Evolutionary conservation across 2,329 filamentous ascomycete genomes (phyloP).

Genomic region (Xylariaceae sp.): DNA sequence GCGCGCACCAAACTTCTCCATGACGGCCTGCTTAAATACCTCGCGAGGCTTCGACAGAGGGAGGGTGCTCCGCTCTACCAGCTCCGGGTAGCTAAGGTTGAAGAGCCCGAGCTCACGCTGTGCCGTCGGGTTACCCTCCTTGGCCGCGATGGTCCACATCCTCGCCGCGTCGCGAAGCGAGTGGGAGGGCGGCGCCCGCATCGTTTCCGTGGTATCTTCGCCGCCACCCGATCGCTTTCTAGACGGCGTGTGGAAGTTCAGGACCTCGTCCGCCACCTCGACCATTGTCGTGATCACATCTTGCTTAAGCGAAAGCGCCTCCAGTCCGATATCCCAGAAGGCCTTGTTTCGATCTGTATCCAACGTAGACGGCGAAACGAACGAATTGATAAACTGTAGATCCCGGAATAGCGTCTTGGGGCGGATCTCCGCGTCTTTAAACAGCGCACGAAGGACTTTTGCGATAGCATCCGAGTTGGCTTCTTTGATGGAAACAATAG

Average conservation of each 20-base stretch:
- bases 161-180: slow-evolving; percentile 78
- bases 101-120: slow-evolving; percentile 93
- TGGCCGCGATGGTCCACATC: slow-evolving; percentile 92
- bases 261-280: slow-evolving; percentile 71
- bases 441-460: slow-evolving; percentile 67
- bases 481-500: slow-evolving; percentile 50
- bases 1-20: slow-evolving; percentile 65
- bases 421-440: slow-evolving; percentile 69
- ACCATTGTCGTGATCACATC: slow-evolving; percentile 85
- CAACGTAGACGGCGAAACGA: slow-evolving; percentile 62
- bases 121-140: slow-evolving; percentile 84
- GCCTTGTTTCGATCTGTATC: slow-evolving; percentile 72
- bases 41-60: slow-evolving; percentile 84
- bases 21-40: slow-evolving; percentile 86
- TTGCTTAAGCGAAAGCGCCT: slow-evolving; percentile 84
- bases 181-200: slow-evolving; percentile 60
- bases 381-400: slow-evolving; percentile 72
- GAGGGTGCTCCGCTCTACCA: slow-evolving; percentile 77
- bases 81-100: slow-evolving; percentile 88
- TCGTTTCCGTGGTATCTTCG: slow-evolving; percentile 39
- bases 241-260: slow-evolving; percentile 68
- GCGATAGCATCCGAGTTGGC: slow-evolving; percentile 67
- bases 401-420: slow-evolving; percentile 82
- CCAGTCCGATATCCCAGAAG: slow-evolving; percentile 88
- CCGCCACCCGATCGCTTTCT: slow-evolving; percentile 50